These are phyloP conservation scores for Agastache rugosa DNA, from an alignment of 257 asterid species.

Conservation along the genomic window DNA sequence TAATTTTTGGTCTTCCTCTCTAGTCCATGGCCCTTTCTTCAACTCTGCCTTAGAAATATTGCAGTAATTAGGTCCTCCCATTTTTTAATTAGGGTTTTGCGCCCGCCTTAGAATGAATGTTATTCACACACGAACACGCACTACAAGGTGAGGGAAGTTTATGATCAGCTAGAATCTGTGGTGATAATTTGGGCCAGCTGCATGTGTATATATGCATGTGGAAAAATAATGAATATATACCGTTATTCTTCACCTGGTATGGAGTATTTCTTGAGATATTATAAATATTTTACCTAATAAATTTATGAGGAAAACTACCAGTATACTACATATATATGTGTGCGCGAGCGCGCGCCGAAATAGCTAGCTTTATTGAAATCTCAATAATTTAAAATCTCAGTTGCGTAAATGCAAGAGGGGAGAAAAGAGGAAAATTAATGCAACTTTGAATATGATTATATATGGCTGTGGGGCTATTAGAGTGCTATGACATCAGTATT, in stretches of 20 bases:
- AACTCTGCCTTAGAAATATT: constrained; percentile 35
- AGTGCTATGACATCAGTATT: constrained; percentile 26
- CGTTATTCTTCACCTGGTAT: neutral
- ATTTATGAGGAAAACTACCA: constrained; percentile 46
- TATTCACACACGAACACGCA: constrained; percentile 19
- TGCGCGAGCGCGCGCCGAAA: too few relatives aligned
- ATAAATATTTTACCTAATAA: constrained; percentile 43
- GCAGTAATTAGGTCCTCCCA: constrained; percentile 35
- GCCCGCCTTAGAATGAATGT: too few relatives aligned
- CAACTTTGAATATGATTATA: neutral
- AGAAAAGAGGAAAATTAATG: neutral
- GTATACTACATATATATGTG: too few relatives aligned
- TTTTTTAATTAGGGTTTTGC: constrained; percentile 24
- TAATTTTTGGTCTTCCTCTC: constrained; percentile 64
- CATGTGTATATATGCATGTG: neutral
- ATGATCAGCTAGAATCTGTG: neutral
- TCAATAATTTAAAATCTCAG: neutral
- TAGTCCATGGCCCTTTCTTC: constrained; percentile 71
- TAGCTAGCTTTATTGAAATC: too few relatives aligned
- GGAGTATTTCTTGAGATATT: too few relatives aligned
- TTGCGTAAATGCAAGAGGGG: neutral
- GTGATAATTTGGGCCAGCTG: neutral
- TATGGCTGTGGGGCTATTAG: constrained; percentile 17
- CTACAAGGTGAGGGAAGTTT: constrained; percentile 8
- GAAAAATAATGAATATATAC: neutral